phyloP scores from a whole-genome alignment of 257 asterid species.

The Gentiana macrophylla region DNA sequence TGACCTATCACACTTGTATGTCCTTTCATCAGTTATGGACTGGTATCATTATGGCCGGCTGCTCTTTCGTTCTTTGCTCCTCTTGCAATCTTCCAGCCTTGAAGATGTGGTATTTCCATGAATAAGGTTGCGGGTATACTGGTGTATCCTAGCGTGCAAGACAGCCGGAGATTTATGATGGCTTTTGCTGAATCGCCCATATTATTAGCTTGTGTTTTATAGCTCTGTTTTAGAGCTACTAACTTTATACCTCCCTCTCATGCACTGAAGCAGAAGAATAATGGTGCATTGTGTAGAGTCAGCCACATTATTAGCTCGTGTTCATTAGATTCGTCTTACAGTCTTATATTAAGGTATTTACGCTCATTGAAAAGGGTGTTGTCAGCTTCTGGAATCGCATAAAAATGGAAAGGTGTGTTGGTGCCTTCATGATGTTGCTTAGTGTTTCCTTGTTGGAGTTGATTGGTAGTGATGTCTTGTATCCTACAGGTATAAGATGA shows the following conservation, averaged over 20 bases:
- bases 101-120: conserved; percentile 20
- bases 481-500: conserved; percentile 63
- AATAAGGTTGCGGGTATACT: conserved; percentile 46
- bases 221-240: conserved; percentile 5
- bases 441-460: not conserved
- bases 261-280: conserved; percentile 29
- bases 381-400: conserved; percentile 26
- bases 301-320: conserved; percentile 31
- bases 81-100: conserved; percentile 18
- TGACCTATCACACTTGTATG: conserved; percentile 14
- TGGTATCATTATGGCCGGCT: conserved; percentile 35
- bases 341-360: conserved; percentile 7
- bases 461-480: conserved; percentile 3
- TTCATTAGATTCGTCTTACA: conserved; percentile 17
- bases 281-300: conserved; percentile 47
- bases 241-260: no score
- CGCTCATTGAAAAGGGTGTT: conserved; percentile 21
- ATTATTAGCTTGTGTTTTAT: conserved; percentile 15
- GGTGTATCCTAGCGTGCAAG: conserved; percentile 18
- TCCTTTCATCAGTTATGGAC: conserved; percentile 11
- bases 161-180: conserved; percentile 39
- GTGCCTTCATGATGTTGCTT: conserved; percentile 1
- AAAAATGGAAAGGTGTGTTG: conserved; percentile 73
- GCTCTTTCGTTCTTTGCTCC: conserved; percentile 13
- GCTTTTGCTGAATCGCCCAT: conserved; percentile 45